Conservation (phyloP, 805 yeast genomes). For the Myxozyma kluyveri region DNA sequence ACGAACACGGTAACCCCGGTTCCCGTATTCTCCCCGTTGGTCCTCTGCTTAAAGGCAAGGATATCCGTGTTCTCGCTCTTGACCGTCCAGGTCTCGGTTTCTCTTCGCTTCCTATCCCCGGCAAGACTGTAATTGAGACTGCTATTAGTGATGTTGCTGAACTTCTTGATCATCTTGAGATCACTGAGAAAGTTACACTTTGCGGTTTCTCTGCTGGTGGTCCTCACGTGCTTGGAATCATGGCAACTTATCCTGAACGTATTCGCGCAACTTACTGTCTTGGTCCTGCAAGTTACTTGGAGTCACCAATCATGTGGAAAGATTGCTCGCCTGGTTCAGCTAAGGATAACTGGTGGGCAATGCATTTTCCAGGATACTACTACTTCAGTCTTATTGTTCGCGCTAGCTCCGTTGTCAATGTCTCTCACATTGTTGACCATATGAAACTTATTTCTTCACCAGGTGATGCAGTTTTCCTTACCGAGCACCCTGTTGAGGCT, state of each 20-base stretch:
- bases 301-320: constrained; percentile 17
- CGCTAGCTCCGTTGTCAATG: constrained; percentile 17
- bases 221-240: constrained; percentile 26
- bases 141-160: constrained; percentile 27
- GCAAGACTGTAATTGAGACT: constrained; percentile 26
- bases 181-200: constrained; percentile 19
- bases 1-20: constrained; percentile 29
- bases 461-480: constrained; percentile 22
- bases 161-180: constrained; percentile 25
- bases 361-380: constrained; percentile 13
- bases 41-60: constrained; percentile 27
- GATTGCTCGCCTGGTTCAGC: constrained; percentile 21
- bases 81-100: constrained; percentile 30
- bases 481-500: constrained; percentile 27
- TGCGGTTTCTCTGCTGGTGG: constrained; percentile 31
- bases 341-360: constrained; percentile 18
- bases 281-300: constrained; percentile 28
- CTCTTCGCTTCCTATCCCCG: constrained; percentile 24
- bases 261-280: constrained; percentile 21
- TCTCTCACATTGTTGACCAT: constrained; percentile 20
- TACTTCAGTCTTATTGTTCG: constrained; percentile 12
- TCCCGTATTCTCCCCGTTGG: constrained; percentile 27
- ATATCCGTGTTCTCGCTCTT: constrained; percentile 27
- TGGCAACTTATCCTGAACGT: constrained; percentile 22
- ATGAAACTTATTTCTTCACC: constrained; percentile 20